Percentiles rank a stretch among this genome's conserved stretches.
These are phyloP conservation scores for Cucurbita ficifolia DNA, from an alignment of 306 rosid genomes.

Conservation along the genomic window DNA sequence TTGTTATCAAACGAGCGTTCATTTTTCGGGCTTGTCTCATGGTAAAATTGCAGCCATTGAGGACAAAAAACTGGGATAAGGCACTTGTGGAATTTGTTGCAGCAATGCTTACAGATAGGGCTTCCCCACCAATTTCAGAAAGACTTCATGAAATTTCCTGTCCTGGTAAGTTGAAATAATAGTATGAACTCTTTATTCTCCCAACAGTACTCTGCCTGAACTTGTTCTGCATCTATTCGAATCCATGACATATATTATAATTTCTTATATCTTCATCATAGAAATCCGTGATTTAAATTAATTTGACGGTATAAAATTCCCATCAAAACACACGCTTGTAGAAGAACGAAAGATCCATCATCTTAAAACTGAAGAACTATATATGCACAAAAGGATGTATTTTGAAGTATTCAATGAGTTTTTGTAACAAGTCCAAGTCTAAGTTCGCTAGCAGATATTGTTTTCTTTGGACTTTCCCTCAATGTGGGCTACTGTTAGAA, in stretches of 20 bases:
- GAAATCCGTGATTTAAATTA: background rate
- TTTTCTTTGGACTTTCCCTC: too few species aligned
- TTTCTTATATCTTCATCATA: background rate
- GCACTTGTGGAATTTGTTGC: constrained; percentile 76
- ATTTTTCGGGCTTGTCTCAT: constrained; percentile 11
- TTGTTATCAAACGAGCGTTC: background rate
- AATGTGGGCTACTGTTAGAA: too few species aligned
- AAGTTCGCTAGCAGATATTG: too few species aligned
- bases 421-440: too few species aligned
- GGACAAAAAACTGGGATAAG: constrained; percentile 80
- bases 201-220: constrained; percentile 2
- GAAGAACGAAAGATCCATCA: background rate
- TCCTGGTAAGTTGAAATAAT: constrained; percentile 41
- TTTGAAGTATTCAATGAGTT: background rate
- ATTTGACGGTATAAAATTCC: background rate
- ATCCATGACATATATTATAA: too few species aligned
- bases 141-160: constrained; percentile 72
- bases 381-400: background rate
- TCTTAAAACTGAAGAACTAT: background rate
- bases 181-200: constrained; percentile 10
- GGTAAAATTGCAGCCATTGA: constrained; percentile 57
- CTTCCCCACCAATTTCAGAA: constrained; percentile 44
- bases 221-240: background rate
- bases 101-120: constrained; percentile 56
- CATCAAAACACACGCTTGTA: background rate